A percentile compares a stretch with the other conserved stretches of the same genome.
These are phyloP conservation scores for Trichothecium roseum DNA, from an alignment of 2,329 filamentous ascomycete genomes.

Conservation along the genomic window DNA sequence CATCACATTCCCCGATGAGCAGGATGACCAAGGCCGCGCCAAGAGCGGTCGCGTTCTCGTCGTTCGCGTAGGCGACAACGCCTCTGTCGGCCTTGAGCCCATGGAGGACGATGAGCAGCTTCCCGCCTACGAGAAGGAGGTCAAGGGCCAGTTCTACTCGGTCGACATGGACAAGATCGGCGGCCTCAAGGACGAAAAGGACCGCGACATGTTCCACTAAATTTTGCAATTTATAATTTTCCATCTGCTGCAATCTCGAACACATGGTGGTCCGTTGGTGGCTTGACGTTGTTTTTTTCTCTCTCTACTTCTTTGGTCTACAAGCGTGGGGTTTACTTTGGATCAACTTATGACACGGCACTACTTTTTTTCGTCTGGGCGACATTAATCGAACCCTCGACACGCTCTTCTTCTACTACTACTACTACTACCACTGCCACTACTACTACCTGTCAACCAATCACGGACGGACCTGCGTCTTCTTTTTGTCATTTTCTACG, in stretches of 20 bases:
- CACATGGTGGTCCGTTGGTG: background rate
- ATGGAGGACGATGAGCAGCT: slow-evolving; percentile 63
- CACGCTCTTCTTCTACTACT: too few species aligned
- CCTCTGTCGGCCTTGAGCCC: slow-evolving; percentile 78
- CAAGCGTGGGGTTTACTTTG: too few species aligned
- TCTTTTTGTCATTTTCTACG: too few species aligned
- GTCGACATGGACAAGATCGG: slow-evolving; percentile 93
- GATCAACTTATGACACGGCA: too few species aligned
- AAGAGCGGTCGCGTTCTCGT: slow-evolving; percentile 84
- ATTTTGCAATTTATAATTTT: too few species aligned
- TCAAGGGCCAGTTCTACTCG: slow-evolving; percentile 74
- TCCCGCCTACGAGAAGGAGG: slow-evolving; percentile 80
- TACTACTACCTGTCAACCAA: too few species aligned
- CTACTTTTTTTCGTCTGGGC: too few species aligned
- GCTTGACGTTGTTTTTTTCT: background rate
- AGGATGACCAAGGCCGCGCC: slow-evolving; percentile 71
- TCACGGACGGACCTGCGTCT: too few species aligned
- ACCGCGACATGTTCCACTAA: slow-evolving; percentile 25
- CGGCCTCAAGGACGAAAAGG: slow-evolving; percentile 82
- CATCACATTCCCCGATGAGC: slow-evolving; percentile 95
- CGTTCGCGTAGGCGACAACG: slow-evolving; percentile 80
- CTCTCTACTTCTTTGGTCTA: background rate
- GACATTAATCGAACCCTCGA: too few species aligned
- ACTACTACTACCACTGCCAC: too few species aligned
- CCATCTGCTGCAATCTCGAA: too few species aligned